Percentiles rank a stretch among this genome's conserved stretches.
These are phyloP conservation scores for Lecanoromycetidae sp. DNA, from an alignment of 2,329 filamentous ascomycete species.

Conservation along the genomic window DNA sequence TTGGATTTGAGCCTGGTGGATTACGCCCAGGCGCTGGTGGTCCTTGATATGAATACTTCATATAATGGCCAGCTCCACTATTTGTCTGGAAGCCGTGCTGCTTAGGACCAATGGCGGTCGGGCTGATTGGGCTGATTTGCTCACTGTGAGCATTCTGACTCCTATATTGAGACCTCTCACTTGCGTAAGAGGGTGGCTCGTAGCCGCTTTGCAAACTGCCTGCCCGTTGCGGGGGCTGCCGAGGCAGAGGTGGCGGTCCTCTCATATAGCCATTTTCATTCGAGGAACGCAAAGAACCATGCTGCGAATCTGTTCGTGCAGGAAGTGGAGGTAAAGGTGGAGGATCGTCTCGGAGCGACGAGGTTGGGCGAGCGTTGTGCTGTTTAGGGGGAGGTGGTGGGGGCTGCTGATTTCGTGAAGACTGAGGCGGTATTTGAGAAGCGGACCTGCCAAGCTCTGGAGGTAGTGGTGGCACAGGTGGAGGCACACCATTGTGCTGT, in stretches of 20 bases:
- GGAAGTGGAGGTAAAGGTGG: conserved; percentile 17
- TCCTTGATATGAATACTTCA: conserved; percentile 1
- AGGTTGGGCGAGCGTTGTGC: not conserved
- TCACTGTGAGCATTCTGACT: not conserved
- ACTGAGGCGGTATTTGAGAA: not conserved
- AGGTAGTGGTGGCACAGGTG: conserved; percentile 60
- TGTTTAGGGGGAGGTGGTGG: conserved; percentile 34
- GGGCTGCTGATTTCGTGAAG: conserved; percentile 14
- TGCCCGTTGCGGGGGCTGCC: conserved; percentile 24
- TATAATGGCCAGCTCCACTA: not conserved
- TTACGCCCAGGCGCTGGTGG: not conserved
- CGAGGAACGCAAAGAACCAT: conserved; percentile 3
- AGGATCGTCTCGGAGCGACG: conserved; percentile 2
- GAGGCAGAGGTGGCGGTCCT: conserved; percentile 21
- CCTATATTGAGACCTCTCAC: not conserved
- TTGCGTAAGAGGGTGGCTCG: not conserved
- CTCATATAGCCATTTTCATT: conserved; percentile 19
- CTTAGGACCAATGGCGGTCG: not conserved
- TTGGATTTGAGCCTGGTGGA: not conserved
- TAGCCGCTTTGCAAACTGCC: conserved; percentile 19
- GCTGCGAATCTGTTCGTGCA: conserved; percentile 5
- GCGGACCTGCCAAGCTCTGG: conserved; percentile 41
- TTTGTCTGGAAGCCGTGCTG: not conserved
- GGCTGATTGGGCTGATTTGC: conserved; percentile 3
- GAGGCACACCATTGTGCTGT: conserved; percentile 34